Evolutionary conservation across 2,329 filamentous ascomycete species (phyloP), one percentile per base, ranked within the genome.

Genomic region (Parascedosporium putredinis): DNA sequence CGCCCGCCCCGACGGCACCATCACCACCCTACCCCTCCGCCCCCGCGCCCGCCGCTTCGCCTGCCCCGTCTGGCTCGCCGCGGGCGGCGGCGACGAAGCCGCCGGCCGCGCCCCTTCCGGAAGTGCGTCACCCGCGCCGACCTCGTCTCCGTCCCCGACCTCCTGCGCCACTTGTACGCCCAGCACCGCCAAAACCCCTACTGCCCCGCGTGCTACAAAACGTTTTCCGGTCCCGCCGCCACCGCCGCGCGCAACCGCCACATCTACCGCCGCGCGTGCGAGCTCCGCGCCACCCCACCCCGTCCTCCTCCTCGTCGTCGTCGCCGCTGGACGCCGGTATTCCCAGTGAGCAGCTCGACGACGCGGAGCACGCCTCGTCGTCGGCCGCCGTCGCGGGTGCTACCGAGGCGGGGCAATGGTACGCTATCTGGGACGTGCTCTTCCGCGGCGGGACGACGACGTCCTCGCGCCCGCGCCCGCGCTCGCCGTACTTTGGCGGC

Each of bases 51-150:
- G 12, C 7, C 40, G 12, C 25, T 42, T 51, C 3, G 43, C 49
- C 16, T 51, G 49, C 22, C 49, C 49, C 3, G 33, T 51, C 9
- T 16, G 18, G 6, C 24, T 24, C 7, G 29, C 20, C 25, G 6
- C 44, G 22, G 14, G 16, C 10, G 18, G 49, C 10, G n/a, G n/a
- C n/a, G n/a, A n/a, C n/a, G n/a, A n/a, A n/a, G n/a, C n/a, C n/a
- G n/a, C n/a, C n/a, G n/a, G n/a, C n/a, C n/a, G n/a, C n/a, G n/a
- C n/a, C n/a, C n/a, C n/a, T 24, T 31, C 18, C 8, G 16, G 14
- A 18, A 9, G 3, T 51, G 49, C 25, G 24, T 51, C 12, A 40
- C 22, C n/a, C 58, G 57, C n/a, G 56, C 52, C 20, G 57, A 55
- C 27, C 50, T 65, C n/a, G 51, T 50, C 6, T 18, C n/a, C 7